A percentile compares a stretch with the other conserved stretches of the same genome.
Evolutionary conservation across 75 land plant species (phyloP).

Genomic region (Gnetum montanum): DNA sequence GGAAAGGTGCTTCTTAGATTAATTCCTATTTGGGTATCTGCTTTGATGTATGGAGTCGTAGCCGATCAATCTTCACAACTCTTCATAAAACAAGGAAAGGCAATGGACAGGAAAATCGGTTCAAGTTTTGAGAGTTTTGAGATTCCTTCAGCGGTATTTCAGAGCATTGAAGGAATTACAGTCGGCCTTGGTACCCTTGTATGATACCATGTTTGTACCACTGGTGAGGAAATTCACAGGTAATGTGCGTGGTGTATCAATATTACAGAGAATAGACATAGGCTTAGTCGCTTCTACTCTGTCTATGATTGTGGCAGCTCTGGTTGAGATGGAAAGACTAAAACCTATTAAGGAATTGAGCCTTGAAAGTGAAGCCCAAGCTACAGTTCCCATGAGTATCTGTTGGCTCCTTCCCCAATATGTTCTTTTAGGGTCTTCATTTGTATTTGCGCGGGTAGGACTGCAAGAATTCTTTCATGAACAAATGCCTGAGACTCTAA

Average conservation of each 20-base stretch:
- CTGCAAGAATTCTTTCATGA: slow-evolving; percentile 71
- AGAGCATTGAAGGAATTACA: slow-evolving; percentile 17
- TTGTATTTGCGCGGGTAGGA: slow-evolving; percentile 49
- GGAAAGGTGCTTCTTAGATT: slow-evolving; percentile 20
- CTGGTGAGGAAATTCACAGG: slow-evolving; percentile 15
- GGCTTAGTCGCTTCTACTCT: slow-evolving; percentile 49
- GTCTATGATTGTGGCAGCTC: slow-evolving; percentile 56
- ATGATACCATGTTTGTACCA: slow-evolving; percentile 32
- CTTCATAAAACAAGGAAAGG: slow-evolving; percentile 34
- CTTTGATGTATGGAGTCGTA: slow-evolving; percentile 26
- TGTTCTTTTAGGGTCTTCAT: slow-evolving; percentile 31
- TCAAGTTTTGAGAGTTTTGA: slow-evolving; percentile 19
- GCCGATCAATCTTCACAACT: slow-evolving; percentile 32
- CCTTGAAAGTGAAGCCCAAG: slow-evolving; percentile 25
- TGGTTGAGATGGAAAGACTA: slow-evolving; percentile 43
- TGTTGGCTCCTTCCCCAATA: slow-evolving; percentile 65
- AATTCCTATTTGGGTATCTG: slow-evolving; percentile 22
- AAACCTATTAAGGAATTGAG: slow-evolving; percentile 19
- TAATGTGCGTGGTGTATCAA: slow-evolving; percentile 17
- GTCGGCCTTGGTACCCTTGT: slow-evolving; percentile 25
- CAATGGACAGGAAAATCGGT: slow-evolving; percentile 23
- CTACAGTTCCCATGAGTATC: slow-evolving; percentile 39
- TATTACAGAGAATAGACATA: slow-evolving; percentile 60
- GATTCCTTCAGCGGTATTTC: slow-evolving; percentile 36
- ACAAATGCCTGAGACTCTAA: slow-evolving; percentile 49